A percentile compares a stretch with the other conserved stretches of the same genome.
Evolutionary conservation across 2,329 filamentous ascomycete genomes (phyloP).

Genomic region (Trichophyton mentagrophytes): DNA sequence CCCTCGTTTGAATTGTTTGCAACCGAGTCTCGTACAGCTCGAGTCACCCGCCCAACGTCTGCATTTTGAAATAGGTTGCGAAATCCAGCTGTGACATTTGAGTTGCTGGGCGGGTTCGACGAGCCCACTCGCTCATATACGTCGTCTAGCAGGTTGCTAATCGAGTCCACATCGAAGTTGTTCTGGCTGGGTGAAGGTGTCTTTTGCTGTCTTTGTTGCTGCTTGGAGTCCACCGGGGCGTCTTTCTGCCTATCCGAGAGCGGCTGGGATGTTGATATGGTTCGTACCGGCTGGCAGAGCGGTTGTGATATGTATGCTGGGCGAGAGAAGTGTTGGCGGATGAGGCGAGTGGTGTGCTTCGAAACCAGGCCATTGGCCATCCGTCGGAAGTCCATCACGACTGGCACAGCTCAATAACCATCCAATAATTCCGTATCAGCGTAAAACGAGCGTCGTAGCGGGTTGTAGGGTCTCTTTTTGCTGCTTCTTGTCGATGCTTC

Average conservation of each 20-base stretch:
- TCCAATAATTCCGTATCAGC: not conserved
- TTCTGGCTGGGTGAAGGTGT: not conserved
- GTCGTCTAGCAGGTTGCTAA: not conserved
- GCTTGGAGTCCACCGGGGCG: not conserved
- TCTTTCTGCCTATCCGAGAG: not conserved
- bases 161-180: not conserved
- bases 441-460: not conserved
- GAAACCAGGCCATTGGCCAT: slow-evolving; percentile 9
- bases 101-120: not conserved
- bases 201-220: not conserved
- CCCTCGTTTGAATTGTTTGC: not conserved
- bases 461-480: not conserved
- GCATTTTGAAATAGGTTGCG: not conserved
- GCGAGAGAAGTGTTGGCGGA: not conserved
- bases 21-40: not conserved
- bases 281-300: not conserved
- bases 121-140: not conserved
- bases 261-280: not conserved
- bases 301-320: not conserved
- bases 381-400: slow-evolving; percentile 11
- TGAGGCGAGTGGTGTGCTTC: not conserved
- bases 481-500: not conserved
- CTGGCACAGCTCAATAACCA: not conserved
- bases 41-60: not conserved
- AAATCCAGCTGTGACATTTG: not conserved